These are phyloP conservation scores for Boletus pseudo-olivaceus DNA, from an alignment of 768 basidiomycete species.

Conservation along the genomic window DNA sequence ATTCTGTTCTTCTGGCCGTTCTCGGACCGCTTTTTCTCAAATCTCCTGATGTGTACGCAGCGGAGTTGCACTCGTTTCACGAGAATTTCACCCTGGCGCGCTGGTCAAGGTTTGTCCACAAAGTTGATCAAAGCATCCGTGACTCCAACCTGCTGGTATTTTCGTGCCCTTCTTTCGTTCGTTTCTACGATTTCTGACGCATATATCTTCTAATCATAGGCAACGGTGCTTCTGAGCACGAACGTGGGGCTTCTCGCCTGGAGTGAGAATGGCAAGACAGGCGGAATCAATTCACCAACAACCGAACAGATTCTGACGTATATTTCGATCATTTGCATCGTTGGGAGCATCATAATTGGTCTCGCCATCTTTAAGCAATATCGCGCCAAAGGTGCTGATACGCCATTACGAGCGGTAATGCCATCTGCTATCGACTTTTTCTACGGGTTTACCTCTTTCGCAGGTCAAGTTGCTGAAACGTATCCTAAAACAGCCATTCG, in stretches of 20 bases:
- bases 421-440: not conserved
- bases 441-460: not conserved
- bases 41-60: slow-evolving; percentile 28
- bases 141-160: slow-evolving; percentile 30
- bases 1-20: slow-evolving; percentile 16
- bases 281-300: slow-evolving; percentile 8
- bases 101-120: slow-evolving; percentile 29
- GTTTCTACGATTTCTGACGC: not conserved
- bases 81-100: slow-evolving; percentile 25
- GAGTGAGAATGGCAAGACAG: slow-evolving; percentile 1
- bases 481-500: slow-evolving; percentile 23
- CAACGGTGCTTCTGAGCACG: slow-evolving; percentile 28
- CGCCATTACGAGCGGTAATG: slow-evolving; percentile 28
- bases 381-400: slow-evolving; percentile 31
- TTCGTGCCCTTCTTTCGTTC: not conserved
- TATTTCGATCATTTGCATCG: slow-evolving; percentile 27
- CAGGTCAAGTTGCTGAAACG: slow-evolving; percentile 27
- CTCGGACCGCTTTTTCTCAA: slow-evolving; percentile 22
- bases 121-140: slow-evolving; percentile 31
- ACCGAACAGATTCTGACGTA: slow-evolving; percentile 26
- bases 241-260: slow-evolving; percentile 25
- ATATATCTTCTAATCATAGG: slow-evolving; percentile 8
- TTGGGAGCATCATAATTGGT: slow-evolving; percentile 29
- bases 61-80: slow-evolving; percentile 27
- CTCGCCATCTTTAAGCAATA: slow-evolving; percentile 33